These are phyloP conservation scores for Panicum hallii DNA, from an alignment of 202 grass and related monocot genomes.

Conservation along the genomic window DNA sequence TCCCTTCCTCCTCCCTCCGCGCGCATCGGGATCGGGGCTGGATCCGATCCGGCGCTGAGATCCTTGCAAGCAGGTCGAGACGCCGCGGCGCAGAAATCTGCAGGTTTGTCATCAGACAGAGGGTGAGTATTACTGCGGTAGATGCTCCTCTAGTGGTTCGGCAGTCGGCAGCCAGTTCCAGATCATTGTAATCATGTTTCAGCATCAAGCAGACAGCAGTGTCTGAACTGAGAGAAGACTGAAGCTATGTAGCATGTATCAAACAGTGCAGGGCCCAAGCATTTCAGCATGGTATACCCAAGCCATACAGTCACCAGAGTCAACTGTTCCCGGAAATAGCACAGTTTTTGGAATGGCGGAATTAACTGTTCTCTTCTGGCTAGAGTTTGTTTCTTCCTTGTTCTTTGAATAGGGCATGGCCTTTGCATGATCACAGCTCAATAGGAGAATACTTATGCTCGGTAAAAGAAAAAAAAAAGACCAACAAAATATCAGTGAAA, in stretches of 20 bases:
- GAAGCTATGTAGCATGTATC: not conserved
- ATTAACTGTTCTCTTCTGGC: not conserved
- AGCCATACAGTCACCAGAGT: conserved; percentile 15
- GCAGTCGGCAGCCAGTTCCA: not conserved
- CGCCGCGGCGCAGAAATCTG: conserved; percentile 26
- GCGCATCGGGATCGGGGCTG: conserved; percentile 40
- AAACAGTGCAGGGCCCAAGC: conserved; percentile 1
- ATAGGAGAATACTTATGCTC: not conserved
- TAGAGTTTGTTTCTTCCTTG: conserved; percentile 19
- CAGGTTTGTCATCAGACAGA: conserved; percentile 41
- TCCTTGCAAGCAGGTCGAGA: conserved; percentile 18
- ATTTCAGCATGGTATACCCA: not conserved
- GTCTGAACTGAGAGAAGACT: not conserved
- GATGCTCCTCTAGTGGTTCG: not conserved
- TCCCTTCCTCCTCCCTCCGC: not conserved
- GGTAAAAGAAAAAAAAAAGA: not conserved
- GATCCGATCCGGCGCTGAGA: conserved; percentile 22
- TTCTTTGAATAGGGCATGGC: not conserved
- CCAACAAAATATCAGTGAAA: conserved; percentile 21
- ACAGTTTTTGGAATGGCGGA: conserved; percentile 3
- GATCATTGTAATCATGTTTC: not conserved
- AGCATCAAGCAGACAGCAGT: not conserved
- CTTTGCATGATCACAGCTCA: conserved; percentile 7
- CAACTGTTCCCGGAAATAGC: not conserved
- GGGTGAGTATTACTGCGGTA: conserved; percentile 18